These are phyloP conservation scores for Penicillium canescens DNA, from an alignment of 495 filamentous ascomycete species.

Conservation along the genomic window DNA sequence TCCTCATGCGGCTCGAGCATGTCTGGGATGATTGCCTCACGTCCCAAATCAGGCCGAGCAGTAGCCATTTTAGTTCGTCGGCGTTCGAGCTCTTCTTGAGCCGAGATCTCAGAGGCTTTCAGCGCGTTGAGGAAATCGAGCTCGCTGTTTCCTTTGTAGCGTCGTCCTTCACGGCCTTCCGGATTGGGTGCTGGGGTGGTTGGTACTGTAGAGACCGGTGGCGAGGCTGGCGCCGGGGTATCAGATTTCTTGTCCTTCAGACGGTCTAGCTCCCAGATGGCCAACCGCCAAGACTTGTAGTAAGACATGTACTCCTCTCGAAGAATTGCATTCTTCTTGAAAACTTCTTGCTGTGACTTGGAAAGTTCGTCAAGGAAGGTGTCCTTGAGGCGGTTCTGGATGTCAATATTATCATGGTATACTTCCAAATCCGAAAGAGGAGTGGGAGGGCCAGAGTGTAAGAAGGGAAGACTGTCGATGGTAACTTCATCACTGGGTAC, in stretches of 20 bases:
- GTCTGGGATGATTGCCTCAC: conserved; percentile 81
- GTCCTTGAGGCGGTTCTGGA: conserved; percentile 37
- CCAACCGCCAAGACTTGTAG: conserved; percentile 51
- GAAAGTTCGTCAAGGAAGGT: conserved; percentile 36
- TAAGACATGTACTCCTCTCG: conserved; percentile 41
- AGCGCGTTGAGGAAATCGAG: conserved; percentile 76
- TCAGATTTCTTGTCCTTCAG: conserved; percentile 55
- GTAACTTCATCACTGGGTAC: conserved; percentile 15
- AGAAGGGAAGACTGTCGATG: conserved; percentile 49
- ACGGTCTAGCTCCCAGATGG: conserved; percentile 60
- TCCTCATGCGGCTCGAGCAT: conserved; percentile 62
- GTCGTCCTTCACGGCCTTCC: conserved; percentile 58
- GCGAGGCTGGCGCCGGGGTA: conserved; percentile 53
- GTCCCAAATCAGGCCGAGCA: conserved; percentile 72
- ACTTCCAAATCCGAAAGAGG: conserved; percentile 52
- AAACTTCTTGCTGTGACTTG: conserved; percentile 41
- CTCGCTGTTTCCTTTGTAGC: conserved; percentile 68
- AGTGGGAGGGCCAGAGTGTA: conserved; percentile 47
- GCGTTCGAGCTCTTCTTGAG: conserved; percentile 70
- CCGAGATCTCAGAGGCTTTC: conserved; percentile 73
- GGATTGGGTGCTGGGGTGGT: conserved; percentile 48
- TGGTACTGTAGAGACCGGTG: conserved; percentile 34
- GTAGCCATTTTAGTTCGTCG: conserved; percentile 64
- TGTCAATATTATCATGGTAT: conserved; percentile 41
- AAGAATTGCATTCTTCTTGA: conserved; percentile 40